A percentile compares a stretch with the other conserved stretches of the same genome.
Conservation (phyloP, 1,139 yeast species). For the Kodamaea sp. region DNA sequence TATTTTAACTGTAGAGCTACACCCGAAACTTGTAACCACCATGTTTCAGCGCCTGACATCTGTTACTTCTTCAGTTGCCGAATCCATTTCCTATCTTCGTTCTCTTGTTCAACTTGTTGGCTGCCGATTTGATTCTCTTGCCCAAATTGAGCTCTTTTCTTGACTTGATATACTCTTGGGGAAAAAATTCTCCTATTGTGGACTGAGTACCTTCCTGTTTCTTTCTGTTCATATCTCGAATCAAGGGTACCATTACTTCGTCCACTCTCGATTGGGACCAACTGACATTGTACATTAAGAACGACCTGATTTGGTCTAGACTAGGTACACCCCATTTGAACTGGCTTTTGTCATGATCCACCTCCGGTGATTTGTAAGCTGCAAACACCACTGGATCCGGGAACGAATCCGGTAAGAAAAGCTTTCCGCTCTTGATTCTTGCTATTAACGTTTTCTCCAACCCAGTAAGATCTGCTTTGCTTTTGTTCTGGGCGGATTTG, state of each 20-base stretch:
- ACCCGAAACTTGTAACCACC: too few relatives aligned
- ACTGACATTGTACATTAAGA: slow-evolving; percentile 69
- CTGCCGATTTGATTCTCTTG: slow-evolving; percentile 61
- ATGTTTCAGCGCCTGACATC: too few relatives aligned
- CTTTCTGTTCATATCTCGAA: slow-evolving; percentile 71
- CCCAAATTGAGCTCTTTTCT: slow-evolving; percentile 52
- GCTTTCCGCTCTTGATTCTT: slow-evolving; percentile 57
- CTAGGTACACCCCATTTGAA: slow-evolving; percentile 94
- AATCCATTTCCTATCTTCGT: slow-evolving; percentile 1
- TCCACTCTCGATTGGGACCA: slow-evolving; percentile 82
- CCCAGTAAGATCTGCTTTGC: slow-evolving; percentile 24
- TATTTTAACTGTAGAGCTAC: too few relatives aligned
- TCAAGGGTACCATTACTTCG: slow-evolving; percentile 85
- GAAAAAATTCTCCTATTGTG: slow-evolving; percentile 61
- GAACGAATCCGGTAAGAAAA: slow-evolving; percentile 63
- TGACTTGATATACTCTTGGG: slow-evolving; percentile 46
- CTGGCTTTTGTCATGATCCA: slow-evolving; percentile 72
- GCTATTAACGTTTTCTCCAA: slow-evolving; percentile 53
- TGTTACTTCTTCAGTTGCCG: not conserved
- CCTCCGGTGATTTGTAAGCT: slow-evolving; percentile 80
- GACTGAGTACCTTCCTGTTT: slow-evolving; percentile 56
- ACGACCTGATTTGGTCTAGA: slow-evolving; percentile 73
- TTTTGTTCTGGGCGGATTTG: slow-evolving; percentile 16
- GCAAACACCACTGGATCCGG: slow-evolving; percentile 70
- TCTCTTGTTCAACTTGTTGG: slow-evolving; percentile 46